phyloP scores from a whole-genome alignment of 441 rosid species.

The Syzygium syzygioides region DNA sequence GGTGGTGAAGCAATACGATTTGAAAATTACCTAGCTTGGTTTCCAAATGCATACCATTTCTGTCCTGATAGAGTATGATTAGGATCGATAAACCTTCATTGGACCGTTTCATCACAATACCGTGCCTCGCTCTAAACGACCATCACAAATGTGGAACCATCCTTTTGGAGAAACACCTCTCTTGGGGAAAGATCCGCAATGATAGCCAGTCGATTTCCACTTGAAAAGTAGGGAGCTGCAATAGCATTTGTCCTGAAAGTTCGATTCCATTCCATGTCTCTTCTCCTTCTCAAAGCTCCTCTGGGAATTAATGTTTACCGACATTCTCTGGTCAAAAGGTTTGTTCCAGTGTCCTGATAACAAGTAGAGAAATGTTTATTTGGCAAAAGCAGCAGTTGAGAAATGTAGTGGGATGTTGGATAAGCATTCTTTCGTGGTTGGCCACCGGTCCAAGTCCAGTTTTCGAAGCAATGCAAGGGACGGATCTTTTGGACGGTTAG shows the following conservation, averaged over 20 bases:
- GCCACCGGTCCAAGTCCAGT: background rate
- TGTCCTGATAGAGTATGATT: background rate
- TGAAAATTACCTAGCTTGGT: background rate
- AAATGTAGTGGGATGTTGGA: background rate
- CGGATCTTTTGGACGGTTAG: background rate
- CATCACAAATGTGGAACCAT: background rate
- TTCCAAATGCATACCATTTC: background rate
- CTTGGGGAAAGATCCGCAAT: background rate
- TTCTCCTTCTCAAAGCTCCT: background rate
- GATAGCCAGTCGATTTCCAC: background rate
- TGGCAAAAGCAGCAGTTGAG: background rate
- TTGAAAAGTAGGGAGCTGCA: background rate
- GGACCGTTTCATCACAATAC: background rate
- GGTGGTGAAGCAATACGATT: background rate
- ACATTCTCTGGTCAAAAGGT: background rate
- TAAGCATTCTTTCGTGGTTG: background rate
- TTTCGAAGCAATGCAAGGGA: background rate
- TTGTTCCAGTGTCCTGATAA: background rate
- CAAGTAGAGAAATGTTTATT: background rate
- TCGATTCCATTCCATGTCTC: background rate
- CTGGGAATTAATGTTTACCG: background rate
- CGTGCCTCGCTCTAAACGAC: background rate
- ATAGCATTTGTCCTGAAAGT: background rate
- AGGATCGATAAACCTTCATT: background rate
- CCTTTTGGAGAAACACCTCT: background rate